phyloP scores from a whole-genome alignment of 2,329 filamentous ascomycete genomes.

The Rosellinia necatrix region DNA sequence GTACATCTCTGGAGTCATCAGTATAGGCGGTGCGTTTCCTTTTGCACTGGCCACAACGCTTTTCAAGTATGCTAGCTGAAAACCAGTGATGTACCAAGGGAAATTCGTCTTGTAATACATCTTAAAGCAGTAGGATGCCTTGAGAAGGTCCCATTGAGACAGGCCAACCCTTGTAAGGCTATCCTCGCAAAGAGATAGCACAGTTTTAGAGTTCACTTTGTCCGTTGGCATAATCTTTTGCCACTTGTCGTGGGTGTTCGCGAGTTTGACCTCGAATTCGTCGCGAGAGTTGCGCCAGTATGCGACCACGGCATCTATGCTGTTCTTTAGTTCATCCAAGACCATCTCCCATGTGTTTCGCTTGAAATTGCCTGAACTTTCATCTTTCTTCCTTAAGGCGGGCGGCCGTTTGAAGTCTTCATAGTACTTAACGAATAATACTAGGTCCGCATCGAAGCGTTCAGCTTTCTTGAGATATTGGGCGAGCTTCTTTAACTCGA shows the following conservation, averaged over 20 bases:
- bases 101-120: constrained; percentile 44
- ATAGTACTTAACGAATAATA: constrained; percentile 40
- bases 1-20: constrained; percentile 43
- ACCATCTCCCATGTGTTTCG: constrained; percentile 39
- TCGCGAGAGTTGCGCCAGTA: constrained; percentile 41
- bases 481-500: constrained; percentile 44
- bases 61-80: constrained; percentile 56
- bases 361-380: constrained; percentile 16
- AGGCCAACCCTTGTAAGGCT: constrained; percentile 35
- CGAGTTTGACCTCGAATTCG: constrained; percentile 38
- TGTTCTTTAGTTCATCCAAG: constrained; percentile 40
- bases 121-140: constrained; percentile 55
- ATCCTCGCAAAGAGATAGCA: constrained; percentile 40
- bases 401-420: constrained; percentile 38
- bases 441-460: constrained; percentile 35
- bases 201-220: constrained; percentile 33
- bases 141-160: constrained; percentile 54
- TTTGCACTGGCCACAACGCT: constrained; percentile 36
- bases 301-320: constrained; percentile 38
- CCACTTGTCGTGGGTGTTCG: constrained; percentile 48
- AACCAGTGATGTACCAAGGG: constrained; percentile 54
- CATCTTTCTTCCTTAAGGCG: constrained; percentile 21
- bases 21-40: constrained; percentile 30
- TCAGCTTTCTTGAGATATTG: constrained; percentile 30
- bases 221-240: constrained; percentile 46